These are phyloP conservation scores for Penicillium antarcticum DNA, from an alignment of 495 filamentous ascomycete genomes.

Conservation along the genomic window DNA sequence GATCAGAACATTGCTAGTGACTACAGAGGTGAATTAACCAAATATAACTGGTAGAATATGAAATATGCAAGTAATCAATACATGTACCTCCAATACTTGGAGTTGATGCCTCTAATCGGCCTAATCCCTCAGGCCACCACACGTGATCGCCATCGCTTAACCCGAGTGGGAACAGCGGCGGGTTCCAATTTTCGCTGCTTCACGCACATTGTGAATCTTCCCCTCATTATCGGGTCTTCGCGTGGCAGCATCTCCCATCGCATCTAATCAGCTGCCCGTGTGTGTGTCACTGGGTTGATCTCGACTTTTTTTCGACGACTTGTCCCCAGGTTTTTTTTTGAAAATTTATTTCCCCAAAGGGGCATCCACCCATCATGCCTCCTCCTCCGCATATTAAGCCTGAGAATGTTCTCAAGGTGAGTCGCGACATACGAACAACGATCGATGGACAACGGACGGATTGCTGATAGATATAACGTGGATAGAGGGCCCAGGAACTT, in stretches of 20 bases:
- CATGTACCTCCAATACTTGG: no score
- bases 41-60: background rate
- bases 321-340: background rate
- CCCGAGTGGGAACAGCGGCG: slow-evolving; percentile 32
- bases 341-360: slow-evolving; percentile 21
- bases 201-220: slow-evolving; percentile 41
- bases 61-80: background rate
- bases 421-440: slow-evolving; percentile 16
- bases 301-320: background rate
- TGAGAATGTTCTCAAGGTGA: slow-evolving; percentile 94
- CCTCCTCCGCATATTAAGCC: slow-evolving; percentile 94
- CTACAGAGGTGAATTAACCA: background rate
- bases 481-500: slow-evolving; percentile 88
- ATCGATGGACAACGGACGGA: background rate
- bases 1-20: background rate
- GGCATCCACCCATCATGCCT: slow-evolving; percentile 69
- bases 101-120: no score
- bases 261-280: slow-evolving; percentile 25
- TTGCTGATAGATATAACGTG: slow-evolving; percentile 10
- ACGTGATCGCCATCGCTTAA: slow-evolving; percentile 42
- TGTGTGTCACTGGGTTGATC: slow-evolving; percentile 11
- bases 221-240: slow-evolving; percentile 35
- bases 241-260: slow-evolving; percentile 39
- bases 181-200: slow-evolving; percentile 35
- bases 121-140: slow-evolving; percentile 12